Conservation (phyloP, 495 filamentous ascomycete species). For the Cladorrhinum samala region DNA sequence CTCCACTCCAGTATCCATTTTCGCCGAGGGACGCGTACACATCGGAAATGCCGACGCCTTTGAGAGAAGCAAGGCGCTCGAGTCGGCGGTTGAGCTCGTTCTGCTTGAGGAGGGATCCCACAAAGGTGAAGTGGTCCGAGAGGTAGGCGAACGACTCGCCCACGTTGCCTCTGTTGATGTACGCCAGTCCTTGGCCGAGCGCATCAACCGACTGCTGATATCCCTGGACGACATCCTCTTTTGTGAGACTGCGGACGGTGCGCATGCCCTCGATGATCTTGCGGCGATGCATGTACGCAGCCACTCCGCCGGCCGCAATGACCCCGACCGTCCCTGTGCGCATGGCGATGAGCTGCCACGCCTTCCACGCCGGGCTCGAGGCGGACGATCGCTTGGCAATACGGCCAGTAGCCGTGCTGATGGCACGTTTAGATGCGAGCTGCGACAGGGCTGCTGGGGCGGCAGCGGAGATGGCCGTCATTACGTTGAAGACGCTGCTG, state of each 20-base stretch:
- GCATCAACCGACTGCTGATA: slow-evolving; percentile 41
- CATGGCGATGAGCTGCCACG: slow-evolving; percentile 79
- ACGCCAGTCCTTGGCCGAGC: slow-evolving; percentile 44
- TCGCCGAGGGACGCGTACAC: slow-evolving; percentile 40
- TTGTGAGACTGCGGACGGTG: slow-evolving; percentile 32
- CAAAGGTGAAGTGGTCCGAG: slow-evolving; percentile 43
- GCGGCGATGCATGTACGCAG: slow-evolving; percentile 74
- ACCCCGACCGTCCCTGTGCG: slow-evolving; percentile 79
- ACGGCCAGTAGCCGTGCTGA: slow-evolving; percentile 26
- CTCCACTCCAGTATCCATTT: slow-evolving; percentile 48
- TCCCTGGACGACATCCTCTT: slow-evolving; percentile 33
- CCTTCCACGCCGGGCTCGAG: slow-evolving; percentile 43
- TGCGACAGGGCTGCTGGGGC: slow-evolving; percentile 44
- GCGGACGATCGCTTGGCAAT: slow-evolving; percentile 31
- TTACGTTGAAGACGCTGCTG: slow-evolving; percentile 64
- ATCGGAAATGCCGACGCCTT: slow-evolving; percentile 31
- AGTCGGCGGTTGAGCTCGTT: slow-evolving; percentile 35
- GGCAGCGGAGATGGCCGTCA: slow-evolving; percentile 51
- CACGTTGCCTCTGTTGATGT: slow-evolving; percentile 43
- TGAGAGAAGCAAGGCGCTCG: slow-evolving; percentile 34
- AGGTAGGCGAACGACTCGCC: slow-evolving; percentile 42
- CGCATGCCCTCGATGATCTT: slow-evolving; percentile 57
- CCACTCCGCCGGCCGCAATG: slow-evolving; percentile 83
- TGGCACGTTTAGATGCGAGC: slow-evolving; percentile 32
- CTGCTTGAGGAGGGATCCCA: slow-evolving; percentile 39